phyloP scores from a whole-genome alignment of 768 basidiomycete species.

The Lentinus brumalis region DNA sequence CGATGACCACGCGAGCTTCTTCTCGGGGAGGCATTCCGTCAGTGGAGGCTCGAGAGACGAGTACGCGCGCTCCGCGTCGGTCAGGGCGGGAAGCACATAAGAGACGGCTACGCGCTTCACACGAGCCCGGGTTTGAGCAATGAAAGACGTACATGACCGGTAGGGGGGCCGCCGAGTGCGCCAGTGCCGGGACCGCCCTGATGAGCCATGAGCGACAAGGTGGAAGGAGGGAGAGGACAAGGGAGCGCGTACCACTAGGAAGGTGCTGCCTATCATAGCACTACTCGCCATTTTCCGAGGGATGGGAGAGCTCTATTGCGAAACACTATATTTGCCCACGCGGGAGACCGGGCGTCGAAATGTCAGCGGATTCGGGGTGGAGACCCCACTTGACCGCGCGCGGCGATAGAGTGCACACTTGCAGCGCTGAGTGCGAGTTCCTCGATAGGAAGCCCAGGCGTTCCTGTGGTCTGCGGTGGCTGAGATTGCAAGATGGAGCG shows the following conservation, averaged over 20 bases:
- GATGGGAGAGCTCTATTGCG: background rate
- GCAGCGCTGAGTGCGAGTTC: background rate
- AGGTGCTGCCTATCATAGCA: slow-evolving; percentile 5
- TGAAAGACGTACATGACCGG: slow-evolving; percentile 20
- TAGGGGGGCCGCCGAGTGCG: slow-evolving; percentile 23
- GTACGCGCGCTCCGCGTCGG: background rate
- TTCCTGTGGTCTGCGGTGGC: background rate
- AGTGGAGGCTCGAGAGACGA: background rate
- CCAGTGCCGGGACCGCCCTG: slow-evolving; percentile 25
- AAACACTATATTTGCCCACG: background rate
- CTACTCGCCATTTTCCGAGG: background rate
- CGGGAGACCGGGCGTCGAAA: background rate
- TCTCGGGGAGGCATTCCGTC: background rate
- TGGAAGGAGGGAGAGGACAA: slow-evolving; percentile 7
- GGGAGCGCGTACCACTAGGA: slow-evolving; percentile 13
- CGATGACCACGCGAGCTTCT: background rate
- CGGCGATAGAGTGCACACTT: background rate
- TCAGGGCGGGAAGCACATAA: background rate
- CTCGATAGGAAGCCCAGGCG: slow-evolving; percentile 1
- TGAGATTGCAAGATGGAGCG: background rate
- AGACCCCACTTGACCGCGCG: background rate
- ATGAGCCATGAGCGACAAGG: slow-evolving; percentile 13
- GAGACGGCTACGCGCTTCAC: background rate
- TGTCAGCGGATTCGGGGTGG: background rate
- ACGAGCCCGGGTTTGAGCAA: background rate